phyloP scores from a whole-genome alignment of 2,329 filamentous ascomycete species.

The Verticillium tricorpus region DNA sequence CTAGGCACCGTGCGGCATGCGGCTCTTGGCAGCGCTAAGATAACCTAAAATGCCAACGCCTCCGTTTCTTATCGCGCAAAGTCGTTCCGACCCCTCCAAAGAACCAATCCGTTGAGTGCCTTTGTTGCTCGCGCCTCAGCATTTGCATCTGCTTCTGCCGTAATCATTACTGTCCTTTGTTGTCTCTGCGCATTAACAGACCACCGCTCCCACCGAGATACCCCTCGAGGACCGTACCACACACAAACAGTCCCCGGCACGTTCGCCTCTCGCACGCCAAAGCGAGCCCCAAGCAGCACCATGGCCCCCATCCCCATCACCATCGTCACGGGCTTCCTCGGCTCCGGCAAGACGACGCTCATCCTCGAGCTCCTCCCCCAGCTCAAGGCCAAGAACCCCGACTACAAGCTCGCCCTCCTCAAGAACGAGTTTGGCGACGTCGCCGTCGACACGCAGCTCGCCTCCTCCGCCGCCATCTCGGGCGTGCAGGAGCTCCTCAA shows the following conservation, averaged over 20 bases:
- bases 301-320: conserved; percentile 82
- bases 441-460: conserved; percentile 88
- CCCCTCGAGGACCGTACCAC: too few relatives aligned
- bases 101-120: not conserved
- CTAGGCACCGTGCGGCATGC: not conserved
- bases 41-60: not conserved
- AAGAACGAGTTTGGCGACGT: conserved; percentile 99
- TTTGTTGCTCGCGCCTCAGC: not conserved
- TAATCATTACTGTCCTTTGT: too few relatives aligned
- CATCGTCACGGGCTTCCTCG: conserved; percentile 93
- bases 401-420: conserved; percentile 85
- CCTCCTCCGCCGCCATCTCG: conserved; percentile 74
- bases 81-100: not conserved
- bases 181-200: too few relatives aligned
- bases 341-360: conserved; percentile 92
- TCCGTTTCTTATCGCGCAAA: not conserved
- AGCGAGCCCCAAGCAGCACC: not conserved
- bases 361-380: conserved; percentile 93
- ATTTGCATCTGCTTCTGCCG: not conserved
- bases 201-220: too few relatives aligned
- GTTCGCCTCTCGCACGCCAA: too few relatives aligned
- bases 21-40: conserved; percentile 1
- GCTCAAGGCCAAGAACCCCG: conserved; percentile 64
- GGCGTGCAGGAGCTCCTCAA: conserved; percentile 92
- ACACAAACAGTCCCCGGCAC: too few relatives aligned